Conservation (phyloP, 768 basidiomycete species). For the Nidularia pulvinata region DNA sequence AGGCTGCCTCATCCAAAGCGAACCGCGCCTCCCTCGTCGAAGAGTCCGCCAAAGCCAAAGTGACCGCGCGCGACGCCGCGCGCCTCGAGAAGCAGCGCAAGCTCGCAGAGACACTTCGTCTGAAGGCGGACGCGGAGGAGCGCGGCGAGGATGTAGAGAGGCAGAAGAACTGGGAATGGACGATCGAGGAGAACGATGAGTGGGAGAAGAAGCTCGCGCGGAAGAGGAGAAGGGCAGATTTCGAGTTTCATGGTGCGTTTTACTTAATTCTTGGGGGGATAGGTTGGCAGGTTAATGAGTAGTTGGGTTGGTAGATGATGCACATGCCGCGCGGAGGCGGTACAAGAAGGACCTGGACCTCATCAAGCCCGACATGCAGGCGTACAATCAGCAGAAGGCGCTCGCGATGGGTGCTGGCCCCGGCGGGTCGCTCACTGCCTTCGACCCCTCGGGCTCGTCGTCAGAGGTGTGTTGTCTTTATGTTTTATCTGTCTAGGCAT, state of each 20-base stretch:
- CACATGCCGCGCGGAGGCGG: conserved; percentile 82
- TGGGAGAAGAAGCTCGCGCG: conserved; percentile 92
- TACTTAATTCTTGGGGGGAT: neutral
- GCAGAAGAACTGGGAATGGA: conserved; percentile 94
- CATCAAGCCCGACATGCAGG: conserved; percentile 84
- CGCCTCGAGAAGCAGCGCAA: conserved; percentile 89
- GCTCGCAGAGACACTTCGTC: conserved; percentile 82
- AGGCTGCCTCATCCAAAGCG: conserved; percentile 78
- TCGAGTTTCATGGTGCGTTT: conserved; percentile 85
- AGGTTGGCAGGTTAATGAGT: neutral
- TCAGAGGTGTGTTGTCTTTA: conserved; percentile 24
- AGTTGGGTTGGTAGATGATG: conserved; percentile 61
- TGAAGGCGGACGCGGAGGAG: conserved; percentile 89
- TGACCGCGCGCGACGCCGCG: conserved; percentile 77
- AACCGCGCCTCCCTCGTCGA: conserved; percentile 88
- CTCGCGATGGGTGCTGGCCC: conserved; percentile 73
- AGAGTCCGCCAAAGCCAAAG: conserved; percentile 78
- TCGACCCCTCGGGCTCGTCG: conserved; percentile 42
- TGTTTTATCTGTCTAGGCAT: conserved; percentile 4
- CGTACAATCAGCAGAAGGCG: conserved; percentile 91
- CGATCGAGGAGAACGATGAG: conserved; percentile 92
- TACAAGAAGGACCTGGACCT: conserved; percentile 93
- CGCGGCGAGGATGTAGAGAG: conserved; percentile 91
- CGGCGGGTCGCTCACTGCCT: conserved; percentile 59
- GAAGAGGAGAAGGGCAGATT: conserved; percentile 85